Evolutionary conservation across 495 filamentous ascomycete species (phyloP).

Genomic region (Lasiosphaeris hirsuta): DNA sequence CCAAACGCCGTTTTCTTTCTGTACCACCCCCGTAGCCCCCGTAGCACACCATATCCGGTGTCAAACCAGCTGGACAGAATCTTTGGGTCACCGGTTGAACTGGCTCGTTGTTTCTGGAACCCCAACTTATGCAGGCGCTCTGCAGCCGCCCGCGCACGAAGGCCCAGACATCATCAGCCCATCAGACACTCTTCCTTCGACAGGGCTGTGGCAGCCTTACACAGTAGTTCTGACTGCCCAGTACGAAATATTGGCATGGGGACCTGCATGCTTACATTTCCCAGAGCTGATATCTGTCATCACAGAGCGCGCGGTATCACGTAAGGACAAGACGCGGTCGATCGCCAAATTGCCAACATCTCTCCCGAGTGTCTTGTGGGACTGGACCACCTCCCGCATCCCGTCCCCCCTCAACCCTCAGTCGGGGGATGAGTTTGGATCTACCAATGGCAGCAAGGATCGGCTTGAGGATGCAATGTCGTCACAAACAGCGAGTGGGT

Average conservation of each 20-base stretch:
- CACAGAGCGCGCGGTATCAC: no score
- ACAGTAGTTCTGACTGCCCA: no score
- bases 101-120: not conserved
- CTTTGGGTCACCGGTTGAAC: constrained; percentile 5
- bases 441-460: not conserved
- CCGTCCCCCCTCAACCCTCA: not conserved
- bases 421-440: not conserved
- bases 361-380: no score
- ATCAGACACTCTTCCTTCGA: no score
- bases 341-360: no score
- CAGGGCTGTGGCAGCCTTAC: no score
- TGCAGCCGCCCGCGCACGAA: not conserved
- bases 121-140: not conserved
- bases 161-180: no score
- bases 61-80: not conserved
- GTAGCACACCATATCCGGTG: not conserved
- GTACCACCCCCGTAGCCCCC: not conserved
- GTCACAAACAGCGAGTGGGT: not conserved
- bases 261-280: no score
- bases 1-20: not conserved
- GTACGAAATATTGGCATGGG: no score
- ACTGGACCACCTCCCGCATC: not conserved
- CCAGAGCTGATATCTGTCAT: no score
- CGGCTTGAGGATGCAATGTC: not conserved
- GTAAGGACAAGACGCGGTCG: no score